Evolutionary conservation across 805 yeast genomes (phyloP).

Genomic region (Metschnikowia matae): DNA sequence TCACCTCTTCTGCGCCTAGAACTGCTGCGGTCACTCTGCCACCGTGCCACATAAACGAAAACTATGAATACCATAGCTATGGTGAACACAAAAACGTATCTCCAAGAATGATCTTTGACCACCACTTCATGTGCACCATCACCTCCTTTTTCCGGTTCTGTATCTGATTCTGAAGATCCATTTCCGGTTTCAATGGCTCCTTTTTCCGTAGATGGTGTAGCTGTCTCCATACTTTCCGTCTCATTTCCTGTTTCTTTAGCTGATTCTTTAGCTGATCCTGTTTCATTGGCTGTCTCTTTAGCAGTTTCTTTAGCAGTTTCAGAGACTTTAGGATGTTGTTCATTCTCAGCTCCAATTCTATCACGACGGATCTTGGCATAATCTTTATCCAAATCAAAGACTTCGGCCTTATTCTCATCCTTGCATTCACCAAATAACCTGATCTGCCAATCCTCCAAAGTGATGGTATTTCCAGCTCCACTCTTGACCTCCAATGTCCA

Average conservation of each 20-base stretch:
- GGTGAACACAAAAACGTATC: constrained; percentile 57
- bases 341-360: constrained; percentile 18
- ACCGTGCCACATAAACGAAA: constrained; percentile 44
- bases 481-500: constrained; percentile 72
- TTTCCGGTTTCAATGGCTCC: too few species aligned
- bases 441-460: constrained; percentile 67
- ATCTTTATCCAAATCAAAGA: constrained; percentile 49
- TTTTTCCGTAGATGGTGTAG: too few species aligned
- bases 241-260: neutral
- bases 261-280: neutral
- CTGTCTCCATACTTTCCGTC: neutral
- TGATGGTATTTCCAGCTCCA: constrained; percentile 28
- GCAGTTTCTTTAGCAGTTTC: too few species aligned
- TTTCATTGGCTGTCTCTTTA: neutral
- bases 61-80: constrained; percentile 50
- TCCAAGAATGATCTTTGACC: constrained; percentile 47
- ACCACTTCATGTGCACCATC: constrained; percentile 33
- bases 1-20: constrained; percentile 58
- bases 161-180: too few species aligned
- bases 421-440: constrained; percentile 76
- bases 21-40: constrained; percentile 37
- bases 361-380: constrained; percentile 29
- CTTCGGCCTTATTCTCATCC: constrained; percentile 59
- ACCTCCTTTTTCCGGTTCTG: neutral
- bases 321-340: too few species aligned